phyloP scores from a whole-genome alignment of 768 basidiomycete genomes.

The Tricholoma sp. region DNA sequence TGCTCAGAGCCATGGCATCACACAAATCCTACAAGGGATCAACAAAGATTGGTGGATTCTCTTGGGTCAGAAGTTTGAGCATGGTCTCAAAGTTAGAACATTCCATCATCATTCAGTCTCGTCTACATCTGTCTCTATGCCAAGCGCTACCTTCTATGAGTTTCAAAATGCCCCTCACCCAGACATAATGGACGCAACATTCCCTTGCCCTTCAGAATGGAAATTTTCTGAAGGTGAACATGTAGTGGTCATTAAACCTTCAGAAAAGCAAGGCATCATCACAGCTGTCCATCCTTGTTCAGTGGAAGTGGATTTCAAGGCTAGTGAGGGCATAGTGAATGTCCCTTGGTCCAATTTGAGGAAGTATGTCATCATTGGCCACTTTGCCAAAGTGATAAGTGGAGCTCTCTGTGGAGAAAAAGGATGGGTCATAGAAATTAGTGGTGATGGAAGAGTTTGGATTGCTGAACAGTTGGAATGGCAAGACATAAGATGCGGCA shows the following conservation, averaged over 20 bases:
- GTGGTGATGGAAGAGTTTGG: neutral
- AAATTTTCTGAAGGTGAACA: neutral
- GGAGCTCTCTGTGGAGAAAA: neutral
- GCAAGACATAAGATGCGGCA: neutral
- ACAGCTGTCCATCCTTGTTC: neutral
- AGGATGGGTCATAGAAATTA: neutral
- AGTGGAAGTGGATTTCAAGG: neutral
- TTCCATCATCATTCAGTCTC: neutral
- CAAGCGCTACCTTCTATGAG: neutral
- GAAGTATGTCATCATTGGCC: neutral
- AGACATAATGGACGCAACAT: neutral
- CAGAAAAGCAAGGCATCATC: neutral
- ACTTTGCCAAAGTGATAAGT: neutral
- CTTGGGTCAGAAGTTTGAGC: neutral
- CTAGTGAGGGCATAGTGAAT: neutral
- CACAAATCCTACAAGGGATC: neutral
- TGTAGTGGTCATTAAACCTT: neutral
- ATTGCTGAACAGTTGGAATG: neutral
- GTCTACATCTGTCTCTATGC: too few species aligned
- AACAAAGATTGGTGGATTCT: neutral
- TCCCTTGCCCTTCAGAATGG: conserved; percentile 1
- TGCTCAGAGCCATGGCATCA: neutral
- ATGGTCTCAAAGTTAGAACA: neutral
- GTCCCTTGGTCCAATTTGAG: neutral
- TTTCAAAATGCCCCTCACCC: neutral